Conservation (phyloP, 2,329 filamentous ascomycete genomes). For the Pyrenochaeta sp. region DNA sequence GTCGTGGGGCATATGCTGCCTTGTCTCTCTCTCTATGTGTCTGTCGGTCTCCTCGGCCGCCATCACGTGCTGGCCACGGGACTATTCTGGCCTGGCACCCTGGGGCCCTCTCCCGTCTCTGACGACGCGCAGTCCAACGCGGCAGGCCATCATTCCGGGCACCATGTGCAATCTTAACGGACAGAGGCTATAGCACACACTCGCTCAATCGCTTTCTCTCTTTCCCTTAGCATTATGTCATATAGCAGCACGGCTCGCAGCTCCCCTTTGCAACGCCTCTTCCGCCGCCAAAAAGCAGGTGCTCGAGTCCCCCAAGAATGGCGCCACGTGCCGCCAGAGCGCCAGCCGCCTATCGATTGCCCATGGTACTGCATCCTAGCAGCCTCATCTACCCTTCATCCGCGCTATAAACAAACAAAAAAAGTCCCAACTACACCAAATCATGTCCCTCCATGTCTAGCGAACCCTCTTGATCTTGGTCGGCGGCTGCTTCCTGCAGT, state of each 20-base stretch:
- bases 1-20: no score
- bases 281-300: slow-evolving; percentile 14
- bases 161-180: slow-evolving; percentile 4
- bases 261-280: slow-evolving; percentile 22
- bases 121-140: slow-evolving; percentile 1
- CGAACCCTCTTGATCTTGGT: slow-evolving; percentile 53
- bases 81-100: background rate
- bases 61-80: no score
- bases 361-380: background rate
- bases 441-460: slow-evolving; percentile 16
- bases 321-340: slow-evolving; percentile 11
- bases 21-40: background rate
- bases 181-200: background rate
- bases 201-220: no score
- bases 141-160: slow-evolving; percentile 7
- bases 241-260: slow-evolving; percentile 1
- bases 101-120: slow-evolving; percentile 1
- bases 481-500: slow-evolving; percentile 49
- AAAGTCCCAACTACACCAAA: background rate
- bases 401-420: slow-evolving; percentile 1
- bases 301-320: slow-evolving; percentile 2
- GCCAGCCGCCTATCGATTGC: slow-evolving; percentile 15
- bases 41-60: no score
- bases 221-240: slow-evolving; percentile 4
- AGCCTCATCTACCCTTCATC: background rate